A percentile compares a stretch with the other conserved stretches of the same genome.
These are phyloP conservation scores for Pleurotus salmoneostramineus DNA, from an alignment of 768 basidiomycete genomes.

Conservation along the genomic window DNA sequence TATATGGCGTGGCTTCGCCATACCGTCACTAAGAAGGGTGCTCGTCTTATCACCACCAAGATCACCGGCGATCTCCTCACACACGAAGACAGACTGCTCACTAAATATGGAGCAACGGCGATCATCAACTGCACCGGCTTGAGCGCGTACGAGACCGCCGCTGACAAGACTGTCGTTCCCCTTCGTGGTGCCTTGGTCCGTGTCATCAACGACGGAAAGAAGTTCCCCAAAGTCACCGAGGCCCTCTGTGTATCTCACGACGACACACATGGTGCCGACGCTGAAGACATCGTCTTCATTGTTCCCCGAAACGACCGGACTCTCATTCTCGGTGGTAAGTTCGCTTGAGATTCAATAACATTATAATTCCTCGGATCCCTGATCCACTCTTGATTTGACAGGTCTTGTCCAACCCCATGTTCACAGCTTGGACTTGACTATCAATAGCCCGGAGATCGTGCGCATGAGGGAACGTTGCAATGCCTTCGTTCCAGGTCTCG, in stretches of 20 bases:
- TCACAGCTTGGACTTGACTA: conserved; percentile 18
- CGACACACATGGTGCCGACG: conserved; percentile 21
- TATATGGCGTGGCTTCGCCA: conserved; percentile 28
- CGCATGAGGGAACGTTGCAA: conserved; percentile 25
- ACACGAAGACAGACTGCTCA: conserved; percentile 19
- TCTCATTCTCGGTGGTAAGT: conserved; percentile 26
- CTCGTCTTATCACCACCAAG: conserved; percentile 20
- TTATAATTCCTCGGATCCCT: neutral
- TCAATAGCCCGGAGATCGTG: conserved; percentile 23
- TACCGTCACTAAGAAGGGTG: conserved; percentile 23
- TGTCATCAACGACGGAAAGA: conserved; percentile 29
- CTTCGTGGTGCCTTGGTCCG: conserved; percentile 32
- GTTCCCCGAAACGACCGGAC: conserved; percentile 31
- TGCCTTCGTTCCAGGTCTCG: conserved; percentile 21
- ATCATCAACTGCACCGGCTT: conserved; percentile 35
- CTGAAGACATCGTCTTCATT: conserved; percentile 28
- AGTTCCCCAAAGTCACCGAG: conserved; percentile 28
- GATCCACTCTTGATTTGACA: neutral
- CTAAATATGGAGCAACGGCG: conserved; percentile 21
- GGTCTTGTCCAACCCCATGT: conserved; percentile 22
- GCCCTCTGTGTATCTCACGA: conserved; percentile 28
- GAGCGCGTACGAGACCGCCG: conserved; percentile 24
- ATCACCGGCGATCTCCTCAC: conserved; percentile 26
- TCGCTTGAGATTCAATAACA: too few relatives aligned
- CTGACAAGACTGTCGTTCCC: conserved; percentile 28